Evolutionary conservation across 768 basidiomycete species (phyloP), one percentile per base, ranked within the genome.

Genomic region (Amanita subjunquillea): DNA sequence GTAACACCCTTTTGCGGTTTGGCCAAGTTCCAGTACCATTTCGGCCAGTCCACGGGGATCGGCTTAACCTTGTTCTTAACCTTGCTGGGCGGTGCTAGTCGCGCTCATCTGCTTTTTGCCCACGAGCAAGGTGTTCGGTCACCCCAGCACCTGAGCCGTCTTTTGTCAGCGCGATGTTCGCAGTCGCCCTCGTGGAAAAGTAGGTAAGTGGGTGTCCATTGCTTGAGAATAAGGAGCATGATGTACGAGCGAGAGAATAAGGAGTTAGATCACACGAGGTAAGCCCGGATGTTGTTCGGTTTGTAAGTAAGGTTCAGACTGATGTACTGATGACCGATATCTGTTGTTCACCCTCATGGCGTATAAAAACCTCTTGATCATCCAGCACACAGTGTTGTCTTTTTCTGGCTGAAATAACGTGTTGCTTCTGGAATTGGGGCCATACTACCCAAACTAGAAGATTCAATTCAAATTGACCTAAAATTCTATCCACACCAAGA

Each of bases 11-110:
- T 84, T 68, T 78, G 85, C 3, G 85, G 89, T 59, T 74, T 82
- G 2, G 85, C 72, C 3, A 91, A 78, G 23, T 97, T 92, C 88
- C 86, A 92, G 62, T 90, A 99, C 96, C 96, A 98, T 63, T 90
- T 88, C 1, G 94, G 95, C 92, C 94, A 97, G n/a, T 72, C 50
- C 0, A 83, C 75, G 0, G 75, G 69, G 9, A 74, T 74, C 3
- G 70, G 69, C 57, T 76, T 78, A 63, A 6, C 10, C 10, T 30
- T 30, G 8, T 30, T 3, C 30, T 30, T 30, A 1, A 0, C 60
- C 47, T 44, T 69, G 71, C 37, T 61, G 57, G 64, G 75, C 90
- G 73, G 58, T 87, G 78, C 10, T 50, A 20, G 82, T 60, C 20
- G 9, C 23, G 8, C n/a, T 45, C 23, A 3, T 60, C 48, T 1